Evolutionary conservation across 768 basidiomycete genomes (phyloP), one percentile per base, ranked within the genome.

Genomic region (Suillus weaverae): DNA sequence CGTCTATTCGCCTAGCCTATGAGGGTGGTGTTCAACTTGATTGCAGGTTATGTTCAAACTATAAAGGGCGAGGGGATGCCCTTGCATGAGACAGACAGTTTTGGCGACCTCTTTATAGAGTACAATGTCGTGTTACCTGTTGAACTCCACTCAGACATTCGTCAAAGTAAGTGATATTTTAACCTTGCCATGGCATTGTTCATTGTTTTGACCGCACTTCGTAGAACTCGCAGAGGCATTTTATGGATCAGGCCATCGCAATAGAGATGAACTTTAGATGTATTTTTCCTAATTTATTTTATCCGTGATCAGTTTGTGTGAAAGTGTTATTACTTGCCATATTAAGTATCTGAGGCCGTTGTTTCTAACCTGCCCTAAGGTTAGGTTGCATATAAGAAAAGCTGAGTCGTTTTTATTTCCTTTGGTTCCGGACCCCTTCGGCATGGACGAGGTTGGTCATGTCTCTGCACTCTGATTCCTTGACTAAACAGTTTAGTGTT

Each of bases 11-110:
- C 36, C 55, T 53, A 32, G 20, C 9, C 32, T 43, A 10, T 16
- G 32, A 33, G 53, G 32, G 50, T 22, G n/a, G 2, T 35, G 7
- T 2, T 41, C 53, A 61, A 38, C 32, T 26, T 11, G 14, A 9
- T 13, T 33, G 33, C 1, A 93, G 94, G 92, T 11, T 91, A 88
- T 73, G 93, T 98, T 9, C 91, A 98, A 73, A 85, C 83, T 14
- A 83, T 99, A 63, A 84, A 88, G 67, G 94, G 86, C 35, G 94
- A 99, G 75, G 97, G 97, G 5, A 94, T 99, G 90, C 91, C 93
- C 1, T 73, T 87, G 43, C 89, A 85, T 71, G 85, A 86, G 63
- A 77, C 81, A 64, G 77, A 80, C 11, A 73, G 77, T 26, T 81
- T 86, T 67, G 97, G 97, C 18, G 89, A 97, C 74, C 80, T 99